These are phyloP conservation scores for Mycena alexandri DNA, from an alignment of 768 basidiomycete species.

Conservation along the genomic window DNA sequence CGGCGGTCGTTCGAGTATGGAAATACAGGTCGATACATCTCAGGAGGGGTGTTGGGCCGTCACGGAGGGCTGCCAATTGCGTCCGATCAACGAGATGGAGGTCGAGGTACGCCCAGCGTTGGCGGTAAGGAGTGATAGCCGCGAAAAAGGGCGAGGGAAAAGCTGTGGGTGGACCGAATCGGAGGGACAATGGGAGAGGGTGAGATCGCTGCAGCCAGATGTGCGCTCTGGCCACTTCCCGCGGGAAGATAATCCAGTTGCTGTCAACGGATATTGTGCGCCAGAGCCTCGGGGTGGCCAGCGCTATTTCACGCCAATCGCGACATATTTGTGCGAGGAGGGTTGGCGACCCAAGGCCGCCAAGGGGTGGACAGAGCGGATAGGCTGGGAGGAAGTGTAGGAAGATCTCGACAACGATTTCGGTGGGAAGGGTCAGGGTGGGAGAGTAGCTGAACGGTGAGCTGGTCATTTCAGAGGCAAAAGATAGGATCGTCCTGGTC, in stretches of 20 bases:
- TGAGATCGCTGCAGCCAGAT: not conserved
- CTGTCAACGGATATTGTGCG: not conserved
- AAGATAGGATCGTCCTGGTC: too few relatives aligned
- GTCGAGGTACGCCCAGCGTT: not conserved
- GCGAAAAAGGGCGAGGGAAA: not conserved
- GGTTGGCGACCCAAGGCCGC: not conserved
- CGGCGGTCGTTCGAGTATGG: not conserved
- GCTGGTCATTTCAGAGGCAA: too few relatives aligned
- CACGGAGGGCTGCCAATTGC: not conserved
- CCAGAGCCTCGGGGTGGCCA: not conserved
- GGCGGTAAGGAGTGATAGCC: not conserved
- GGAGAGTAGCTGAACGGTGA: not conserved
- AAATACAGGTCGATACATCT: not conserved
- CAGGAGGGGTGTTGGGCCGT: not conserved
- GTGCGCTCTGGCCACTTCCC: not conserved
- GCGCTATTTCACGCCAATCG: conserved; percentile 1
- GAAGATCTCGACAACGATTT: conserved; percentile 17
- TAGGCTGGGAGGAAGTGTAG: conserved; percentile 6
- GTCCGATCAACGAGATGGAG: not conserved
- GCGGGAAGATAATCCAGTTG: too few relatives aligned
- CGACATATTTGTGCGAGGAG: conserved; percentile 3
- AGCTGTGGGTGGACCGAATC: not conserved
- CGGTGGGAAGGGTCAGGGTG: conserved; percentile 4
- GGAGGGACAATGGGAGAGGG: not conserved
- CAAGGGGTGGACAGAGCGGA: not conserved